Conservation (phyloP, 352 stramenopile species). For the Globisporangium perplexum region DNA sequence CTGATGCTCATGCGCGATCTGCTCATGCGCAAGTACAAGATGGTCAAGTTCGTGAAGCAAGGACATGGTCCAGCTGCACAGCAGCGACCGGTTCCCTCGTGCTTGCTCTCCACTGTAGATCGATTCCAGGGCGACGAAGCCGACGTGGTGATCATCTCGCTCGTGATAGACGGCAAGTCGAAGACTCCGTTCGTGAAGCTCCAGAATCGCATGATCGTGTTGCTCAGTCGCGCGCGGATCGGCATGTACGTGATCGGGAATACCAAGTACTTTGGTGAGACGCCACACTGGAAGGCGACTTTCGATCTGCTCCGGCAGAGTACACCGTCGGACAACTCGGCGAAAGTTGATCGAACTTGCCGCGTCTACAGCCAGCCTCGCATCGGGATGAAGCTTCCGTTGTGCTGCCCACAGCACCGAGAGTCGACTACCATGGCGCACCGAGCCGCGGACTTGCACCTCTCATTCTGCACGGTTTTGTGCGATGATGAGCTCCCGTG, state of each 20-base stretch:
- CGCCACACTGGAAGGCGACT: slow-evolving; percentile 71
- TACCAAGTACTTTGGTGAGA: slow-evolving; percentile 72
- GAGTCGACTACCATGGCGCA: slow-evolving; percentile 25
- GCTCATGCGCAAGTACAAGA: slow-evolving; percentile 38
- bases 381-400: slow-evolving; percentile 51
- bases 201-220: slow-evolving; percentile 87
- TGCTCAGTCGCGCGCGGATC: slow-evolving; percentile 78
- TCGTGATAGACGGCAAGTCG: slow-evolving; percentile 88
- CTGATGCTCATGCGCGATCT: slow-evolving; percentile 80
- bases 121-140: slow-evolving; percentile 89
- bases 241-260: slow-evolving; percentile 86
- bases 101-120: slow-evolving; percentile 80
- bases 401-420: slow-evolving; percentile 79
- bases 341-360: slow-evolving; percentile 16
- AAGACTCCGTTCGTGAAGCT: slow-evolving; percentile 85
- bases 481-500: slow-evolving; percentile 54
- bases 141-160: slow-evolving; percentile 81
- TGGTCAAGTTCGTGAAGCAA: slow-evolving; percentile 17
- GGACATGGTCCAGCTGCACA: slow-evolving; percentile 16
- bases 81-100: slow-evolving; percentile 27
- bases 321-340: slow-evolving; percentile 32
- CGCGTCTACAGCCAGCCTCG: slow-evolving; percentile 30
- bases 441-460: slow-evolving; percentile 35
- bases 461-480: slow-evolving; percentile 74
- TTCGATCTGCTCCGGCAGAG: slow-evolving; percentile 45